Conservation (phyloP, 176 grass and related monocot species). For the Musa acuminata region DNA sequence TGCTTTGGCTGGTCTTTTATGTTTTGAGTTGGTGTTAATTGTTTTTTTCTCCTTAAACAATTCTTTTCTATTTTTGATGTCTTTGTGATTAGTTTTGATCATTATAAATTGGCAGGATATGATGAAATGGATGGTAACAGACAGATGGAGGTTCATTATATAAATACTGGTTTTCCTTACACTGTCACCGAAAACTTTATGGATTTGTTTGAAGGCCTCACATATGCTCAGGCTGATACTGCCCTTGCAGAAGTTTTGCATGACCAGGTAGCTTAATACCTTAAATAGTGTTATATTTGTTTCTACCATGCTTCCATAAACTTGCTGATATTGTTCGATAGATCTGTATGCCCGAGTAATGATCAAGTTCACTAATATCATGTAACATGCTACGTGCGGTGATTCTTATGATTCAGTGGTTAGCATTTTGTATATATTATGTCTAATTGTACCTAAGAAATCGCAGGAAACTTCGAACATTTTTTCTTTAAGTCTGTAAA, state of each 20-base stretch:
- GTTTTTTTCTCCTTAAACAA: background rate
- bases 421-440: too few species aligned
- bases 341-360: too few species aligned
- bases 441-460: too few species aligned
- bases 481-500: too few species aligned
- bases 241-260: slow-evolving; percentile 60
- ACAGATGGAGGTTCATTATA: slow-evolving; percentile 94
- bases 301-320: too few species aligned
- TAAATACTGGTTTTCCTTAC: slow-evolving; percentile 86
- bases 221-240: slow-evolving; percentile 82
- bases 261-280: slow-evolving; percentile 80
- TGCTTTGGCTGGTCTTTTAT: background rate
- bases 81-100: background rate
- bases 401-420: too few species aligned
- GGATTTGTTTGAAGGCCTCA: slow-evolving; percentile 96
- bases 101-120: background rate
- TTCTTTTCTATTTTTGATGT: background rate
- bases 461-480: too few species aligned
- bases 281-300: background rate
- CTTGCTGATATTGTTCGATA: too few species aligned
- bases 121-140: slow-evolving; percentile 45
- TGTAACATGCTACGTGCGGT: too few species aligned
- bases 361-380: too few species aligned
- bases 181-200: slow-evolving; percentile 89
- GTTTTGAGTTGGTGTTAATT: background rate